Evolutionary conservation across 2,329 filamentous ascomycete genomes (phyloP).

Genomic region (Ophiobolus disseminans): DNA sequence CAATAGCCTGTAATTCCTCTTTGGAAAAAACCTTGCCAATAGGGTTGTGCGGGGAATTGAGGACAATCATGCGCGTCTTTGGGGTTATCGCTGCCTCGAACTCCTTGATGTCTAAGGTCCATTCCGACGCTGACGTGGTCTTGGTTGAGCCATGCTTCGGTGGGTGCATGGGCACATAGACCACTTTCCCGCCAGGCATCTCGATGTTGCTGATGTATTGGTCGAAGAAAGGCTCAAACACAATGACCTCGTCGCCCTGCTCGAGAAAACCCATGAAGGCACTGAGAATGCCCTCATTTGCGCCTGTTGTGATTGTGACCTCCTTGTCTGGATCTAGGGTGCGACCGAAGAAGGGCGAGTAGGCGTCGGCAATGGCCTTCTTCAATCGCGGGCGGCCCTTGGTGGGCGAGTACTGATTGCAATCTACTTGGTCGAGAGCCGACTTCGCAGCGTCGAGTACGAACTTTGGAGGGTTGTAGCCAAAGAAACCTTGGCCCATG

Average conservation of each 20-base stretch:
- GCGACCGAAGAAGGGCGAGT: conserved; percentile 86
- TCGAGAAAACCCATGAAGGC: conserved; percentile 99
- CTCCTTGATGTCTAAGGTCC: conserved; percentile 84
- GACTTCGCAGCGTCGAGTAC: conserved; percentile 90
- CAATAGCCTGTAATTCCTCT: conserved; percentile 83
- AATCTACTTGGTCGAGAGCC: conserved; percentile 88
- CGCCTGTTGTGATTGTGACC: conserved; percentile 91
- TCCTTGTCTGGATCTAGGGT: conserved; percentile 87
- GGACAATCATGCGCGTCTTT: conserved; percentile 94
- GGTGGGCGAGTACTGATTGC: conserved; percentile 98
- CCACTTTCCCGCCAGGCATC: conserved; percentile 94
- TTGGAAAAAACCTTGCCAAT: conserved; percentile 94
- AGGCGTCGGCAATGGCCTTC: conserved; percentile 92
- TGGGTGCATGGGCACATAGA: conserved; percentile 94
- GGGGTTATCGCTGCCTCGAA: conserved; percentile 82
- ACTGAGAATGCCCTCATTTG: conserved; percentile 91
- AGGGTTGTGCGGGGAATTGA: conserved; percentile 91
- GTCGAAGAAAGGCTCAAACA: conserved; percentile 99
- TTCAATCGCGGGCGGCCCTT: conserved; percentile 89
- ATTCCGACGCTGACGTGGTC: conserved; percentile 86
- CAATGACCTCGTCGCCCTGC: conserved; percentile 91
- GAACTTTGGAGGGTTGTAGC: conserved; percentile 92
- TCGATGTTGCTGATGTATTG: conserved; percentile 99
- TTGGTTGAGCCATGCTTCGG: conserved; percentile 78
- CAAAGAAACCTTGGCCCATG: conserved; percentile 80